Evolutionary conservation across 495 filamentous ascomycete species (phyloP).

Genomic region (Penicillium roqueforti): DNA sequence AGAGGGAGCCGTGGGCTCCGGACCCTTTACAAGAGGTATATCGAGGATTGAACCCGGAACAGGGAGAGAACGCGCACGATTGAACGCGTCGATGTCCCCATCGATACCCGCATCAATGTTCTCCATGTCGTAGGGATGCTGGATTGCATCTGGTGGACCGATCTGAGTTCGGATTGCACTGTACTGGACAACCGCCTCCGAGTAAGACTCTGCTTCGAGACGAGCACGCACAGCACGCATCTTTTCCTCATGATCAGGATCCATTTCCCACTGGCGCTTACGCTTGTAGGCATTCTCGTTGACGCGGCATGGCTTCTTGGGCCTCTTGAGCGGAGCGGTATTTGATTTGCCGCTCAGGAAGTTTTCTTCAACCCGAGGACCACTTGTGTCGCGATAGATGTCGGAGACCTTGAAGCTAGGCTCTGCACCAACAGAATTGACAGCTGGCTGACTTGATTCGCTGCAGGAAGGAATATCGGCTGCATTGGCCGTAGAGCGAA

Average conservation of each 20-base stretch:
- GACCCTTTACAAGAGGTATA: neutral
- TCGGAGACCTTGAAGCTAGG: slow-evolving; percentile 19
- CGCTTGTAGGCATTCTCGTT: slow-evolving; percentile 23
- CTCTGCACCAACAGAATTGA: slow-evolving; percentile 33
- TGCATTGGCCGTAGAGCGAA: neutral
- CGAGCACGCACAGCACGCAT: slow-evolving; percentile 30
- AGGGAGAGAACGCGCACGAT: slow-evolving; percentile 3
- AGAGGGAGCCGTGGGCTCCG: neutral
- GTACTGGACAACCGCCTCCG: neutral
- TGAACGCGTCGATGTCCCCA: neutral
- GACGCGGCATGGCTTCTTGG: slow-evolving; percentile 19
- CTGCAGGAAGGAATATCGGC: slow-evolving; percentile 29
- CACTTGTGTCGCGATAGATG: slow-evolving; percentile 26
- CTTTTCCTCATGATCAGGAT: slow-evolving; percentile 24
- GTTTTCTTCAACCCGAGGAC: slow-evolving; percentile 17
- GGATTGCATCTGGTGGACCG: slow-evolving; percentile 4
- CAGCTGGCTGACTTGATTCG: slow-evolving; percentile 43
- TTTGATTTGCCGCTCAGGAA: slow-evolving; percentile 32
- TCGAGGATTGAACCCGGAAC: slow-evolving; percentile 1
- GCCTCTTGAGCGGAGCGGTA: slow-evolving; percentile 23
- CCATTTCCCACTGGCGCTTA: slow-evolving; percentile 27
- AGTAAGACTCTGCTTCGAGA: slow-evolving; percentile 18
- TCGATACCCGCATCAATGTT: neutral
- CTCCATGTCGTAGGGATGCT: slow-evolving; percentile 5
- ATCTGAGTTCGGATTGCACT: slow-evolving; percentile 18